Base-by-base conservation (phyloP, 495 filamentous ascomycete species). In the Penicillium ucsense region DNA sequence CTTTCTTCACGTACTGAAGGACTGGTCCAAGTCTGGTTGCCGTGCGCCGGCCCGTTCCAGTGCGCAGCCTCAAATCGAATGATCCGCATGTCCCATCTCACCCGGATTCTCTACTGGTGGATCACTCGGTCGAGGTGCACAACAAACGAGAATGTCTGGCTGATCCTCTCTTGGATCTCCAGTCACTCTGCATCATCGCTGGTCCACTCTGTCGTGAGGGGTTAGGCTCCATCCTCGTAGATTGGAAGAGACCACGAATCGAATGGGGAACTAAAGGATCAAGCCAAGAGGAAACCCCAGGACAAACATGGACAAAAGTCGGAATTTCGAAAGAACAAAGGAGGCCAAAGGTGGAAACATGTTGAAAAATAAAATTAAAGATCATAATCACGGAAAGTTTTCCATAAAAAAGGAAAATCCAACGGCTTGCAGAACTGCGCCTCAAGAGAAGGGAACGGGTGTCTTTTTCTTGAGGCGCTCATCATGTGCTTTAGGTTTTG, bases 1-100 rank as follows among this genome's bases (percentile, higher is more conserved):
- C 62, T 69, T 66, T 65, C 66, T 66, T 66, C 64, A 67, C 64
- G 57, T 60, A 56, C 57, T 59, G 53, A 20, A 20, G 20, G 20
- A 20, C 20, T 20, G 20, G 20, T 20, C 20, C 20, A 20, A 20
- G 58, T 57, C 59, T 63, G 62, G 60, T 66, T 62, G 63, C 59
- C 64, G 68, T 73, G 68, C 70, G 66, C 62, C 70, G 70, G 70
- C 57, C 70, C 70, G 70, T 70, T 66, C 70, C 70, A 67, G 67
- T 63, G 69, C 72, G 70, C 70, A 74, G 70, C 67, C 70, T 71
- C 68, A 66, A 57, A 43, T n/a, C 41, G 11, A 61, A 71, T 72
- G 68, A 71, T 72, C 67, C 68, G 70, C 70, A 72, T 63, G 52
- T 65, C 62, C 55, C 59, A 35, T 60, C 60, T 64, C 63, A 57